phyloP scores from a whole-genome alignment of 2,329 filamentous ascomycete genomes.

The Arthrocladium fulminans region DNA sequence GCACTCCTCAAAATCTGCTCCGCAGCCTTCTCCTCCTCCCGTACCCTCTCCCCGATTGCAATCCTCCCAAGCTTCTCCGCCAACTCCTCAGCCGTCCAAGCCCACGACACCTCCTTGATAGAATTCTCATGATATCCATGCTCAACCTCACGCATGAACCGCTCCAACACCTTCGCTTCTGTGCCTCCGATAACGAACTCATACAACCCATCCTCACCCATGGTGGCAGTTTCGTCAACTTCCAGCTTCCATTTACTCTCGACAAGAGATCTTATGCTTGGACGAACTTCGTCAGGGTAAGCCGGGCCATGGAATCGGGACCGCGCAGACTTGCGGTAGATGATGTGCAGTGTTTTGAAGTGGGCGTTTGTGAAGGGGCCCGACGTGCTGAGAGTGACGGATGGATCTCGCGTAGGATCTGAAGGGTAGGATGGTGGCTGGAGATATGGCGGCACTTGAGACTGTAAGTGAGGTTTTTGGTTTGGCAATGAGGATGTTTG shows the following conservation, averaged over 20 bases:
- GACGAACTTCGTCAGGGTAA: conserved; percentile 12
- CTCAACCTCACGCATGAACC: conserved; percentile 24
- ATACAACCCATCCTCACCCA: conserved; percentile 12
- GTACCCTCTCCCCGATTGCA: conserved; percentile 39
- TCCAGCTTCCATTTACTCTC: conserved; percentile 69
- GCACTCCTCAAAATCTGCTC: conserved; percentile 6
- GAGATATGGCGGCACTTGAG: conserved; percentile 20
- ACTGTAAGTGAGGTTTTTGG: neutral
- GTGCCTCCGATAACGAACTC: conserved; percentile 14
- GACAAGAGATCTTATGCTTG: conserved; percentile 12
- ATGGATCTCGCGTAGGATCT: conserved; percentile 12
- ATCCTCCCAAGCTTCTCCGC: conserved; percentile 37
- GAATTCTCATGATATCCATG: conserved; percentile 19
- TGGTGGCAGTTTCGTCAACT: conserved; percentile 38
- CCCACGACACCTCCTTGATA: conserved; percentile 30
- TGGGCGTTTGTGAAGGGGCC: conserved; percentile 22
- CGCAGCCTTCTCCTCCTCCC: conserved; percentile 31
- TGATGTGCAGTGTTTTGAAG: conserved; percentile 22
- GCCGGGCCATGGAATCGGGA: conserved; percentile 19
- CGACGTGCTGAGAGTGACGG: conserved; percentile 11
- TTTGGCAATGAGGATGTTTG: neutral
- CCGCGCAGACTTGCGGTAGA: conserved; percentile 21
- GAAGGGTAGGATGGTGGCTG: conserved; percentile 21
- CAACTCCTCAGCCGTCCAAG: conserved; percentile 37
- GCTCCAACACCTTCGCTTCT: conserved; percentile 21